phyloP scores from a whole-genome alignment of 2,329 filamentous ascomycete species.

The Coniosporium tulheliwenetii region DNA sequence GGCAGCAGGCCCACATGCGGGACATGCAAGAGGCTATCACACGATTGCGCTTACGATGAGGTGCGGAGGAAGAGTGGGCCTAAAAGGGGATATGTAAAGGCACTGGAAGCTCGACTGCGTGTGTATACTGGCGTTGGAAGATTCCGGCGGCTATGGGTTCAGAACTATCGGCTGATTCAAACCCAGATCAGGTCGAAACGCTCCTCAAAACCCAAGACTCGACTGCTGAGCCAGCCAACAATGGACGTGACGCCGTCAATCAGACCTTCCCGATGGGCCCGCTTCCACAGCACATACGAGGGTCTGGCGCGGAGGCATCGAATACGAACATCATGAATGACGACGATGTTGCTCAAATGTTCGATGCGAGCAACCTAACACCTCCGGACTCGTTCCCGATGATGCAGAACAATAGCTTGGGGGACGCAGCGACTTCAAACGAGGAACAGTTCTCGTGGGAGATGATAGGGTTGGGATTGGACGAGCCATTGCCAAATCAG shows the following conservation, averaged over 20 bases:
- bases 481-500: conserved; percentile 64
- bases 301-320: no score
- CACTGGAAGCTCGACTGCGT: conserved; percentile 84
- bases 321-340: no score
- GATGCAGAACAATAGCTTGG: no score
- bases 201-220: conserved; percentile 57
- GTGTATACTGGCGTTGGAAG: conserved; percentile 22
- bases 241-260: conserved; percentile 4
- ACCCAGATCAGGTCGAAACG: conserved; percentile 61
- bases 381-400: no score
- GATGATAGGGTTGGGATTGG: conserved; percentile 64
- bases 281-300: no score
- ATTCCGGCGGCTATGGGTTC: not conserved
- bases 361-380: no score
- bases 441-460: conserved; percentile 57
- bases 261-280: no score
- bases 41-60: conserved; percentile 83
- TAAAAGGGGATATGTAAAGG: conserved; percentile 88
- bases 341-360: no score
- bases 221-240: conserved; percentile 27
- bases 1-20: conserved; percentile 71
- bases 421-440: conserved; percentile 8
- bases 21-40: conserved; percentile 73
- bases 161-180: conserved; percentile 1
- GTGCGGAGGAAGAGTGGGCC: conserved; percentile 87